Base-by-base conservation (phyloP, 495 filamentous ascomycete genomes). In the Penicillium daleae region DNA sequence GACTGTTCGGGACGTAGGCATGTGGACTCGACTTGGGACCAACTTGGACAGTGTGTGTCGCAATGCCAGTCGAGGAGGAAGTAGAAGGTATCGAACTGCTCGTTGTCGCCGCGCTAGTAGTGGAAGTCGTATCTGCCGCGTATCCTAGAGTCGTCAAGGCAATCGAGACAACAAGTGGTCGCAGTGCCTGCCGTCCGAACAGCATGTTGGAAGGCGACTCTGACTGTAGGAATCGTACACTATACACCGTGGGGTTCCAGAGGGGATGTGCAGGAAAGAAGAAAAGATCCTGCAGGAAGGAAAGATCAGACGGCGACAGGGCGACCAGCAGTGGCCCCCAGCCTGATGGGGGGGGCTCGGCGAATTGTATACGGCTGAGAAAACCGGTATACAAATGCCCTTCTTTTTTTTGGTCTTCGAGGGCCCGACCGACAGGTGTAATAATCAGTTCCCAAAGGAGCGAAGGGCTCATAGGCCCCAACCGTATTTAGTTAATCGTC, bases 11-110 rank as follows among this genome's bases (percentile, higher is more conserved):
- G 6, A 76, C 75, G 68, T 84, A 89, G 32, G 68, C 69, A 29
- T 83, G 71, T 5, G 81, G 83, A 50, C 71, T 64, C 1, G 75
- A 60, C 26, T 73, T 77, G 0, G 67, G 66, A 44, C 85, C 86
- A 33, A 85, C 86, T 31, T 77, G 63, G 54, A 87, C 66, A 6
- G 78, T 83, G 63, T 85, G 81, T 6, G 78, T 84, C 8, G 66
- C 64, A 26, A 29, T 51, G 1, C 64, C 69, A 6, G 67, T 64
- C 6, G 66, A 68, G 1, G 62, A 21, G 26, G 67, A 52, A 48
- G 48, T 49, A 4, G 52, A n/a, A 8, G 37, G 32, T 31, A 33
- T 59, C 12, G 63, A 61, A 12, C 56, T 51, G 44, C 51, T 32
- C 4, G 61, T 53, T 4, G 60, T 15, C 13, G 62, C 33, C 22